Evolutionary conservation across 2,329 filamentous ascomycete species (phyloP).

Genomic region (Whalleya microplaca): DNA sequence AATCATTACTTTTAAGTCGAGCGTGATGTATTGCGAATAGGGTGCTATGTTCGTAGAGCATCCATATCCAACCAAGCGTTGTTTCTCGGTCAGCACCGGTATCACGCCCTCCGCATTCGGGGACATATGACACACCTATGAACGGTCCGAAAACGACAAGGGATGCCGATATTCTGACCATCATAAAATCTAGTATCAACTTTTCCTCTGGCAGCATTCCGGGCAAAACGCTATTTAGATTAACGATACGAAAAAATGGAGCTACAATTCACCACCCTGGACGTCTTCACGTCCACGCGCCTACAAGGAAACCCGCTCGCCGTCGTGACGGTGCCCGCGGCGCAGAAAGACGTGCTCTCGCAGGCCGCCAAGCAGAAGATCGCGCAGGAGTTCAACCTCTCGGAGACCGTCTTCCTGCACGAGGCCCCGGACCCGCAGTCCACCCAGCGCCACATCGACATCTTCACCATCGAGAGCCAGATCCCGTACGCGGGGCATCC

Average conservation of each 20-base stretch:
- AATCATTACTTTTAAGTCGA: background rate
- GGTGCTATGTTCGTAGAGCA: background rate
- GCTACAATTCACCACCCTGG: conserved; percentile 57
- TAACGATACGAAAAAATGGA: conserved; percentile 11
- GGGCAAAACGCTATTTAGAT: too few relatives aligned
- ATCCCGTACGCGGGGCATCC: conserved; percentile 67
- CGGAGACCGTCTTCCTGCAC: conserved; percentile 67
- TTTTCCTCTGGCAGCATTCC: too few relatives aligned
- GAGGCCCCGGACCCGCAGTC: conserved; percentile 40
- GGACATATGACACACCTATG: background rate
- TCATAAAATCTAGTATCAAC: too few relatives aligned
- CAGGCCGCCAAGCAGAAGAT: conserved; percentile 61
- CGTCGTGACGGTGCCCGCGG: conserved; percentile 56
- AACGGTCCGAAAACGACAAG: background rate
- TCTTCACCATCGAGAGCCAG: conserved; percentile 60
- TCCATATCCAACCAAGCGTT: background rate
- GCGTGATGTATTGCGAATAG: background rate
- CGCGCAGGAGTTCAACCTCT: conserved; percentile 66
- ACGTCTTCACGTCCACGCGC: conserved; percentile 59
- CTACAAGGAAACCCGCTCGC: conserved; percentile 65
- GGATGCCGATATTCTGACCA: too few relatives aligned
- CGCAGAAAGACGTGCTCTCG: conserved; percentile 43
- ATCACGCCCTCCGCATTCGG: background rate
- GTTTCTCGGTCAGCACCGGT: too few relatives aligned
- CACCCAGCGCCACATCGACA: conserved; percentile 53